Evolutionary conservation across 495 filamentous ascomycete species (phyloP).

Genomic region (Aspergillus conjunctus): DNA sequence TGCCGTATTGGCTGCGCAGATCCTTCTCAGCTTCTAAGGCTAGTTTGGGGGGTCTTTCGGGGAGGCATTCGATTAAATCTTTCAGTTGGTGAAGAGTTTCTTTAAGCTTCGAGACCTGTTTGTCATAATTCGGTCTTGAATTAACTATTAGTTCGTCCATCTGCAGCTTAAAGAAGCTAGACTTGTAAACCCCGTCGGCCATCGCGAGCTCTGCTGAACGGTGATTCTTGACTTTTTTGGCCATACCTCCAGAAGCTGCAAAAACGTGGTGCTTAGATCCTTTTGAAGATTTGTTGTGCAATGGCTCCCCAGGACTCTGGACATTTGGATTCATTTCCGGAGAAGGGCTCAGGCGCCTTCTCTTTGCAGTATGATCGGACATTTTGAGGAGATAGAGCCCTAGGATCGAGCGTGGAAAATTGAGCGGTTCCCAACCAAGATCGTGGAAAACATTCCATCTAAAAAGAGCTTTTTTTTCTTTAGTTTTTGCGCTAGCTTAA

Average conservation of each 20-base stretch:
- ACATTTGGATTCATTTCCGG: slow-evolving; percentile 25
- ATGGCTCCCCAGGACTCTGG: neutral
- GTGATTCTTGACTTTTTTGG: slow-evolving; percentile 29
- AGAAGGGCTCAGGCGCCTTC: slow-evolving; percentile 42
- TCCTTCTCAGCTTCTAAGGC: slow-evolving; percentile 67
- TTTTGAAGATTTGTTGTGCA: slow-evolving; percentile 7
- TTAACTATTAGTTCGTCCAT: slow-evolving; percentile 78
- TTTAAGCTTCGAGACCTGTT: slow-evolving; percentile 64
- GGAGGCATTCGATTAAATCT: slow-evolving; percentile 69
- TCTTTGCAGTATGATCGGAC: slow-evolving; percentile 39
- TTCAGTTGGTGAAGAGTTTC: slow-evolving; percentile 72
- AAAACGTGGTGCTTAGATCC: slow-evolving; percentile 18
- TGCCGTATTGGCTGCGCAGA: slow-evolving; percentile 63
- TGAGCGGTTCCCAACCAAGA: neutral
- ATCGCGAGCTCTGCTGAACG: slow-evolving; percentile 44
- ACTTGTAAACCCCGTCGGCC: slow-evolving; percentile 59
- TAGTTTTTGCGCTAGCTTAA: slow-evolving; percentile 16
- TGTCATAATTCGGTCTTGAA: slow-evolving; percentile 67
- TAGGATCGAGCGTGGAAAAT: neutral
- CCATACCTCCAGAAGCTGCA: neutral
- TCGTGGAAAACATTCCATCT: neutral
- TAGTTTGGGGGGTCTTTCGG: slow-evolving; percentile 53
- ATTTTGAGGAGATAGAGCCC: slow-evolving; percentile 20
- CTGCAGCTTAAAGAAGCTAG: slow-evolving; percentile 82
- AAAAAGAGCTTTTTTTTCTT: neutral